These are phyloP conservation scores for Vickermania ingenoplastis DNA, from an alignment of 208 protist genomes.

Conservation along the genomic window DNA sequence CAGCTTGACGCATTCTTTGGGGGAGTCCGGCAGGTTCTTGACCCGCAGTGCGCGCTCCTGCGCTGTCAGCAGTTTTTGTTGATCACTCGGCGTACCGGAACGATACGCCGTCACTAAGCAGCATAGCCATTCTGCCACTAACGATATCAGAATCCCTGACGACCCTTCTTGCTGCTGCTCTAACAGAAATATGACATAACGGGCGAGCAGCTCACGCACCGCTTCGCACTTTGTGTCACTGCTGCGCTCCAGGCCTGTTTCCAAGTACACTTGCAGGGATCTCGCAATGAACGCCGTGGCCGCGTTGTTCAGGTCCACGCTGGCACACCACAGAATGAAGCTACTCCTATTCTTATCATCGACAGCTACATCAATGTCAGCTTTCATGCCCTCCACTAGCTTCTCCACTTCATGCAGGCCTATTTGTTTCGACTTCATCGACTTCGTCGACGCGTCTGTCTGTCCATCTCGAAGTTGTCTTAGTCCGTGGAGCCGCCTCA, in stretches of 20 bases:
- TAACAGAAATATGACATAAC: too few relatives aligned
- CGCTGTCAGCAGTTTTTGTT: background rate
- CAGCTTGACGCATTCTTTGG: background rate
- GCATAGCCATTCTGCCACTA: background rate
- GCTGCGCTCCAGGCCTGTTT: background rate
- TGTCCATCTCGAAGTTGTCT: too few relatives aligned
- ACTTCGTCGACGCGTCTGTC: too few relatives aligned
- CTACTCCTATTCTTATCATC: too few relatives aligned
- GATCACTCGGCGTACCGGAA: background rate
- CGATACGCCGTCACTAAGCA: background rate
- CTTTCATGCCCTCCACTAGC: too few relatives aligned
- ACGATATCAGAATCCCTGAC: background rate
- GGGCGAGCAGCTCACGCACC: background rate
- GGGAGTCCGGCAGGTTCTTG: background rate
- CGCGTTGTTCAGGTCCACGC: background rate
- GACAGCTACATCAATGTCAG: too few relatives aligned
- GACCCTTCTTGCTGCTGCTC: too few relatives aligned
- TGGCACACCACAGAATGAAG: background rate
- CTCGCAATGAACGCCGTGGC: background rate
- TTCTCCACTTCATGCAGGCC: too few relatives aligned
- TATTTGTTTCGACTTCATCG: too few relatives aligned
- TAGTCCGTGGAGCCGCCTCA: too few relatives aligned
- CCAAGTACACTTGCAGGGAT: background rate
- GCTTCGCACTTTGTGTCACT: background rate
- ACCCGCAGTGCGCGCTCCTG: background rate